Evolutionary conservation across 2,329 filamentous ascomycete species (phyloP).

Genomic region (Cladosporium halotolerans): DNA sequence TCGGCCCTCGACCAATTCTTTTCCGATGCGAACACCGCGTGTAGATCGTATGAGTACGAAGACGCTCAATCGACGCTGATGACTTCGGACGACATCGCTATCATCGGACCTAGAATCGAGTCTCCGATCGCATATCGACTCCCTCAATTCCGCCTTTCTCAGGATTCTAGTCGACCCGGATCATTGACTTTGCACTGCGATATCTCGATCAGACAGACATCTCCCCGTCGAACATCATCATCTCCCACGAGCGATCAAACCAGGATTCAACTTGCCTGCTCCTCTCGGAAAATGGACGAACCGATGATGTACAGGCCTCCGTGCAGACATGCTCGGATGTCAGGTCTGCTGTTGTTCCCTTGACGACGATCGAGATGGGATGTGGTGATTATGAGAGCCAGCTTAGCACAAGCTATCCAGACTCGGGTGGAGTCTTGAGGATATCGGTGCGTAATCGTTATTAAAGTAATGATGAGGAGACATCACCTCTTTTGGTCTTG

Average conservation of each 20-base stretch:
- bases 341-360: background rate
- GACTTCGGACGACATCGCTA: background rate
- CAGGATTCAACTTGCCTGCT: no score
- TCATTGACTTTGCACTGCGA: background rate
- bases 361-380: background rate
- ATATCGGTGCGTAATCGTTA: no score
- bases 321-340: background rate
- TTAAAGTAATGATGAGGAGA: no score
- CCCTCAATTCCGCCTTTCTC: background rate
- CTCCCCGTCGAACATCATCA: background rate
- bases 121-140: background rate
- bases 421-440: no score
- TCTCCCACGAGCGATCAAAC: background rate
- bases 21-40: background rate
- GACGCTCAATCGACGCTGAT: constrained; percentile 1
- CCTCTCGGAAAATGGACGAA: background rate
- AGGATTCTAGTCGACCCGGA: background rate
- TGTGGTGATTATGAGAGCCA: background rate
- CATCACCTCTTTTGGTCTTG: no score
- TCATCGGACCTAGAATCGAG: background rate
- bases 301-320: background rate
- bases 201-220: background rate
- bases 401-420: background rate
- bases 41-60: background rate
- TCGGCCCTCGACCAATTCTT: background rate